Conservation (phyloP, 345 rosid species). For the Lumnitzera racemosa region DNA sequence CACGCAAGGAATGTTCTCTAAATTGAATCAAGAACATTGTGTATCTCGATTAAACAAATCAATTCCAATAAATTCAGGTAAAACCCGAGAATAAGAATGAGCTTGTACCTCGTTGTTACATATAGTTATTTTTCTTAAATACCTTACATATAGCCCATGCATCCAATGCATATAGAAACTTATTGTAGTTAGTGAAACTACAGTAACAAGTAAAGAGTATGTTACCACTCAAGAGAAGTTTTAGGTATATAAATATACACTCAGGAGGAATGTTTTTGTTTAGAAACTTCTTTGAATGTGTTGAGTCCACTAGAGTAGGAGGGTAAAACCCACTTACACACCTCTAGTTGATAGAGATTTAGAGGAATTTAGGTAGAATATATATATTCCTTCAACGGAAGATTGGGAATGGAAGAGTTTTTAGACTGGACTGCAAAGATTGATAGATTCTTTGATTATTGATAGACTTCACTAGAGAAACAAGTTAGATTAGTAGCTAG, state of each 20-base stretch:
- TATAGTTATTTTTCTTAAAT: constrained; percentile 72
- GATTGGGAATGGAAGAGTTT: too few species aligned
- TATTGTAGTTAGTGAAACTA: background rate
- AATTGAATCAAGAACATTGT: constrained; percentile 20
- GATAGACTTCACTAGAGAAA: too few species aligned
- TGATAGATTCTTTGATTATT: too few species aligned
- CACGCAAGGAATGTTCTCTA: constrained; percentile 42
- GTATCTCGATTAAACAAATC: constrained; percentile 21
- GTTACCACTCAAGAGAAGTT: background rate
- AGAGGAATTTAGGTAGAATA: too few species aligned
- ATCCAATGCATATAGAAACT: constrained; percentile 32
- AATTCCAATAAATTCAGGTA: constrained; percentile 21
- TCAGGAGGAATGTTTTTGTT: constrained; percentile 53
- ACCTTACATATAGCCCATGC: constrained; percentile 97
- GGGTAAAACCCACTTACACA: constrained; percentile 47
- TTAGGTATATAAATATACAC: constrained; percentile 22
- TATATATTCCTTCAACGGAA: too few species aligned
- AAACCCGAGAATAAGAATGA: constrained; percentile 44
- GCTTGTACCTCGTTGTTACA: constrained; percentile 46
- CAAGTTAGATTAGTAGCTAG: too few species aligned
- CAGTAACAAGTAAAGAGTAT: background rate
- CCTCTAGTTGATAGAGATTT: too few species aligned
- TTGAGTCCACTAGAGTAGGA: constrained; percentile 54
- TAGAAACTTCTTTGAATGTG: constrained; percentile 39
- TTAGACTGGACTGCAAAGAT: too few species aligned